A percentile compares a stretch with the other conserved stretches of the same genome.
These are phyloP conservation scores for Boletus coccyginus DNA, from an alignment of 768 basidiomycete genomes.

Conservation along the genomic window DNA sequence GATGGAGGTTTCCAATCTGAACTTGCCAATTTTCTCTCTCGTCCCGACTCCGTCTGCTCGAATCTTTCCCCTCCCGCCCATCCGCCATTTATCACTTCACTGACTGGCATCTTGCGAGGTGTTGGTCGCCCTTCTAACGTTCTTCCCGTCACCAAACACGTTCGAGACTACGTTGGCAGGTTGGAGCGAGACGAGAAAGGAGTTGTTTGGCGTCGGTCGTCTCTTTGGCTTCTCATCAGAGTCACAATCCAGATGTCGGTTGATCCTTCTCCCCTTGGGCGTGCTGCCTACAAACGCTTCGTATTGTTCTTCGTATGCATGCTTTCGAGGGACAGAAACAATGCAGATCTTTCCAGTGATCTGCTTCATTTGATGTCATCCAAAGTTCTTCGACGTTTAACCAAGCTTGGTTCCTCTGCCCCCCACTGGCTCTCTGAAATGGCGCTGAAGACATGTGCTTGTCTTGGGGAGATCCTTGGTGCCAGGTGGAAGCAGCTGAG, in stretches of 20 bases:
- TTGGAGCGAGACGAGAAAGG: no score
- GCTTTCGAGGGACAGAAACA: conserved; percentile 19
- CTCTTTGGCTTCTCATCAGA: conserved; percentile 34
- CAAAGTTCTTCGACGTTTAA: conserved; percentile 17
- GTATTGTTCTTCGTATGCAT: conserved; percentile 39
- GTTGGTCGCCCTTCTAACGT: conserved; percentile 1
- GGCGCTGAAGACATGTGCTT: background rate
- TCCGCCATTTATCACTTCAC: no score
- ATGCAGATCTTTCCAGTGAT: conserved; percentile 12
- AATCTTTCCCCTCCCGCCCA: no score
- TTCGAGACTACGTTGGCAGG: conserved; percentile 21
- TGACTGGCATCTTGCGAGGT: no score
- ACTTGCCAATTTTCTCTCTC: no score
- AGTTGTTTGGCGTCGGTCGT: background rate
- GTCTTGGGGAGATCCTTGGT: background rate
- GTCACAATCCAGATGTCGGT: conserved; percentile 29
- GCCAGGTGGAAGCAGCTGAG: background rate
- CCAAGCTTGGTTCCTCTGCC: conserved; percentile 6
- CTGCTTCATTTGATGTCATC: conserved; percentile 23
- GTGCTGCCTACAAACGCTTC: conserved; percentile 43
- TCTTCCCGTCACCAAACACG: conserved; percentile 21
- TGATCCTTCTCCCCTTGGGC: conserved; percentile 1
- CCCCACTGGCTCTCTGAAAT: background rate
- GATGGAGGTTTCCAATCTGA: background rate
- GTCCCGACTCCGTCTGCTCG: no score